Evolutionary conservation across 2,329 filamentous ascomycete species (phyloP).

Genomic region (Aspergillus sp.): DNA sequence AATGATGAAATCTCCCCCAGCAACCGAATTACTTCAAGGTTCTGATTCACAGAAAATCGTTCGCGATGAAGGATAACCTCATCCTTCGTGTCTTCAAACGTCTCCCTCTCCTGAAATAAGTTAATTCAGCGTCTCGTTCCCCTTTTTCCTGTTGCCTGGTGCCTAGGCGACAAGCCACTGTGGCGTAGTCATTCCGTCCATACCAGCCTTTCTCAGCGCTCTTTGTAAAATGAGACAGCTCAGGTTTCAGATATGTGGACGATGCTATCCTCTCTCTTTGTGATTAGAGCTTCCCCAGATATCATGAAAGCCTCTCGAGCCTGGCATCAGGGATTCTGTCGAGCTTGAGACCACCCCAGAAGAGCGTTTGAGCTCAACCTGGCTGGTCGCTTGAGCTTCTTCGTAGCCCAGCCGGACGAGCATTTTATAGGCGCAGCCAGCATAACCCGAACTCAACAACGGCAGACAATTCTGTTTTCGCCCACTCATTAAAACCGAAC

Average conservation of each 20-base stretch:
- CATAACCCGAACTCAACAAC: neutral
- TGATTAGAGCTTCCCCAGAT: slow-evolving; percentile 1
- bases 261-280: neutral
- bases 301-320: neutral
- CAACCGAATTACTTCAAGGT: neutral
- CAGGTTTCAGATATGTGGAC: neutral
- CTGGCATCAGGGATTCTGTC: neutral
- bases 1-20: neutral
- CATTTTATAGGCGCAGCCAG: neutral
- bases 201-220: neutral
- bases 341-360: neutral
- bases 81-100: neutral
- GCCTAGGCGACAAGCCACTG: slow-evolving; percentile 16
- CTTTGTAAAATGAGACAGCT: neutral
- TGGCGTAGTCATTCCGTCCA: neutral
- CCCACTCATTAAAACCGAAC: neutral
- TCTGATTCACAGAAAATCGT: no score
- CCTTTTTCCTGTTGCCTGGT: slow-evolving; percentile 16
- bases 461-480: neutral
- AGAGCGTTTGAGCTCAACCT: neutral
- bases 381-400: slow-evolving; percentile 4
- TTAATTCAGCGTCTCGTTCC: neutral
- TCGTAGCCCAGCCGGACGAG: neutral
- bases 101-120: neutral
- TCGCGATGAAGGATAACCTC: neutral